Evolutionary conservation across 306 rosid species (phyloP).

Genomic region (Fagus crenata): DNA sequence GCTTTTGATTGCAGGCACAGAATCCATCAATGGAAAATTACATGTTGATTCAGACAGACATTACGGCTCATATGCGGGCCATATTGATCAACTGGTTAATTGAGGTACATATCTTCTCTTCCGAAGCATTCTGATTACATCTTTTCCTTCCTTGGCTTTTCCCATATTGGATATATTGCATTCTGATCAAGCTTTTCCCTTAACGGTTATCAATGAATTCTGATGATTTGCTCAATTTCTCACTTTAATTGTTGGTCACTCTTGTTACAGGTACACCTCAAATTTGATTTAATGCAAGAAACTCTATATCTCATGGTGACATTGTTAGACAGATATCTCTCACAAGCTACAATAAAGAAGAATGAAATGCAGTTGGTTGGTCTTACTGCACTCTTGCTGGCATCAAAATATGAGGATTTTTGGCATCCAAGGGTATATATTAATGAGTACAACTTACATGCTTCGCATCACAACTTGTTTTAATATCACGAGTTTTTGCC

Average conservation of each 20-base stretch:
- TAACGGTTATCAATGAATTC: constrained; percentile 1
- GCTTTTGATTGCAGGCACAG: constrained; percentile 54
- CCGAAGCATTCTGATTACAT: constrained; percentile 14
- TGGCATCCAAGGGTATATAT: no score
- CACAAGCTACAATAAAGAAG: no score
- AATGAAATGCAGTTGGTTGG: no score
- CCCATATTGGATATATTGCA: no score
- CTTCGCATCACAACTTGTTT: no score
- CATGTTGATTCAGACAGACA: constrained; percentile 65
- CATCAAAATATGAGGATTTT: no score
- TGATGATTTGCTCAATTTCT: constrained; percentile 25
- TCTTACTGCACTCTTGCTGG: no score
- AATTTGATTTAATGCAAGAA: constrained; percentile 89
- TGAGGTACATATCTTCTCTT: constrained; percentile 55
- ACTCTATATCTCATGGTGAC: constrained; percentile 74
- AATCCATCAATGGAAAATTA: constrained; percentile 56
- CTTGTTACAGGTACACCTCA: constrained; percentile 71
- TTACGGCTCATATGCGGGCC: constrained; percentile 75
- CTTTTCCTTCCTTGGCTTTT: no score
- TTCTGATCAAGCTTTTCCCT: no score
- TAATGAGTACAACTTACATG: no score
- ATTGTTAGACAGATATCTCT: constrained; percentile 73
- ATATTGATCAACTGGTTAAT: constrained; percentile 86
- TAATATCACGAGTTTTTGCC: no score
- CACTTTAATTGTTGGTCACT: constrained; percentile 23